Evolutionary conservation across 1,284 basidiomycete species (phyloP), one percentile per base, ranked within the genome.

Genomic region (Microstroma glucosiphilum): DNA sequence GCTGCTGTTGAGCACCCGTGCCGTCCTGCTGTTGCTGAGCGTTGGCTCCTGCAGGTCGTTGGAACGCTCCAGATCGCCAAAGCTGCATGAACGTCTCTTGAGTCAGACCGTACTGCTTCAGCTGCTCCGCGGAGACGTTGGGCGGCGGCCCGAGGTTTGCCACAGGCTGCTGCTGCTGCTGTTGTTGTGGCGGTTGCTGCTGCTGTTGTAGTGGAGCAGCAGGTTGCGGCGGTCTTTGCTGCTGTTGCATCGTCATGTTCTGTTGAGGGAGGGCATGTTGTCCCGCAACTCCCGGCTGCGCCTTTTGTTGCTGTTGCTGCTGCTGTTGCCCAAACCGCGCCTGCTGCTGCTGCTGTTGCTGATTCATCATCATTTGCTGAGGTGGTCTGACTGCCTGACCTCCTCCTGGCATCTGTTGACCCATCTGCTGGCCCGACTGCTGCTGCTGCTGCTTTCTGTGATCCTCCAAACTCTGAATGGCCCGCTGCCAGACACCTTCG

Each of bases 401-500:
- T 40, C 13, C 12, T n/a, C 19, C 25, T 23, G 37, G n/a, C 41
- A 40, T 43, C 19, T 53, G 42, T 17, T 58, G 49, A 15, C 26
- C 21, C 51, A 13, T 13, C 51, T 54, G 51, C 25, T 54, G 51
- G 21, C 26, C 21, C 15, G n/a, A 6, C 51, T 54, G 51, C 13
- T 15, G 13, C 15, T 21, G 21, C 51, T 54, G 51, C 51, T 54
- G 19, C 43, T 65, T 17, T 60, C 63, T 40, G 68, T 65, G 21
- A 66, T 71, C 40, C 68, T 66, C 12, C 67, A 68, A 63, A 40
- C 55, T 58, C 53, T 56, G 42, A 25, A 62, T 58, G 6, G 63
- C 64, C 25, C 58, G 54, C 54, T 58, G 69, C 74, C 74, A 78
- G 3, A 75, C 70, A 57, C 74, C 70, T 49, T 77, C 76, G 26